Percentiles rank a stretch among this genome's conserved stretches.
These are phyloP conservation scores for Cryptococcus jaspeensis DNA, from an alignment of 1,284 basidiomycete species.

Conservation along the genomic window DNA sequence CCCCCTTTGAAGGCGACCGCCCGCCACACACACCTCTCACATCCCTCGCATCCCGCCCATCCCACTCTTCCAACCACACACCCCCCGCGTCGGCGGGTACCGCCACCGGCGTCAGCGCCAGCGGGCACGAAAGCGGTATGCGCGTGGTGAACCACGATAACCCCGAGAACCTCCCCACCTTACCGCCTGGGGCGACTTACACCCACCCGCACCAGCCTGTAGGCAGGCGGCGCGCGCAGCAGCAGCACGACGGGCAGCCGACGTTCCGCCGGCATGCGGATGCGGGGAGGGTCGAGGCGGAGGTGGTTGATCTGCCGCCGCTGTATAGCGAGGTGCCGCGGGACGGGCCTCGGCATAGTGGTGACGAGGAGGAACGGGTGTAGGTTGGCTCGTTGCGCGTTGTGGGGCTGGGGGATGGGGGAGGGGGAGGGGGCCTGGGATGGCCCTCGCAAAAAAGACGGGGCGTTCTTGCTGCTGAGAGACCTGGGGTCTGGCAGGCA, in stretches of 20 bases:
- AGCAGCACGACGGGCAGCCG: conserved; percentile 6
- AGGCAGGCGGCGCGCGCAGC: background rate
- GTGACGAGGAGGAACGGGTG: too few species aligned
- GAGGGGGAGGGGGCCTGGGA: too few species aligned
- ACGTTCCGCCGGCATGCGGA: conserved; percentile 33
- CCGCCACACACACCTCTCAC: too few species aligned
- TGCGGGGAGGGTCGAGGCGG: conserved; percentile 29
- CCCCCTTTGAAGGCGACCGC: too few species aligned
- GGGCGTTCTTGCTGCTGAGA: too few species aligned
- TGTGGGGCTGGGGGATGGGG: too few species aligned
- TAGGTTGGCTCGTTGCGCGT: too few species aligned
- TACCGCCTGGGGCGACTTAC: conserved; percentile 13
- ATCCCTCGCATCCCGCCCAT: background rate
- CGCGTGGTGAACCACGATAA: conserved; percentile 27
- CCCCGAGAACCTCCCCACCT: conserved; percentile 18
- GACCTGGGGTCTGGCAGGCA: too few species aligned
- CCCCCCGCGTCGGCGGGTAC: background rate
- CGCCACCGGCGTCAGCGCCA: background rate
- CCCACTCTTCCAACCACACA: background rate
- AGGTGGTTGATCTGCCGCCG: conserved; percentile 37
- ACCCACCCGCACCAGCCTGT: background rate
- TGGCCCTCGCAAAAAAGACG: too few species aligned
- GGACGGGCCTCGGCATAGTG: conserved; percentile 9
- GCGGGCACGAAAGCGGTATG: conserved; percentile 8
- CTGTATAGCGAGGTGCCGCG: conserved; percentile 39